Evolutionary conservation across 2,329 filamentous ascomycete species (phyloP).

Genomic region (Aspergillus amoenus): DNA sequence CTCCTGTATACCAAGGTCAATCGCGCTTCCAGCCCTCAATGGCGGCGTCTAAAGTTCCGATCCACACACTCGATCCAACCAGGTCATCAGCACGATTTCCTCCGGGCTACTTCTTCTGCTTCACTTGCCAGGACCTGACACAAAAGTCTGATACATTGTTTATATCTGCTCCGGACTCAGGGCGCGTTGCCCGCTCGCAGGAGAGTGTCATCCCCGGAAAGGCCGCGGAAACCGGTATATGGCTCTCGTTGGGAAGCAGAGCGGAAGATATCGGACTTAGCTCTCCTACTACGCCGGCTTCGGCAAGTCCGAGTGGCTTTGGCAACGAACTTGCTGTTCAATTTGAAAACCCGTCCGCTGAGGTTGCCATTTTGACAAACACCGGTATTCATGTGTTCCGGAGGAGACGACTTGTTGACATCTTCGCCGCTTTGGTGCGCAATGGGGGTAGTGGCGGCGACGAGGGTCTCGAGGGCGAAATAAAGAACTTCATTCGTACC

Average conservation of each 20-base stretch:
- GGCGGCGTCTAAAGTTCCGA: conserved; percentile 50
- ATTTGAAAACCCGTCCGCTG: conserved; percentile 77
- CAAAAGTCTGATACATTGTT: conserved; percentile 70
- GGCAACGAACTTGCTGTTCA: conserved; percentile 97
- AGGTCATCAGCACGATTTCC: conserved; percentile 59
- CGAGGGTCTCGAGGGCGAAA: conserved; percentile 76
- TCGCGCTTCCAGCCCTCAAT: conserved; percentile 35
- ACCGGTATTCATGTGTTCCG: conserved; percentile 85
- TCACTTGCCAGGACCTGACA: conserved; percentile 64
- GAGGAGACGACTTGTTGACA: conserved; percentile 81
- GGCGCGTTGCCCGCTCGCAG: conserved; percentile 65
- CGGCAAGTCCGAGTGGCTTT: conserved; percentile 70
- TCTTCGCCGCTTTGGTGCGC: conserved; percentile 80
- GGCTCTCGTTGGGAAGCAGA: conserved; percentile 71
- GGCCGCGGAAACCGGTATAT: conserved; percentile 78
- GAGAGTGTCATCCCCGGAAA: conserved; percentile 54
- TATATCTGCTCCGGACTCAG: conserved; percentile 82
- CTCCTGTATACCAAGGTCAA: conserved; percentile 25
- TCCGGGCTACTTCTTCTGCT: conserved; percentile 88
- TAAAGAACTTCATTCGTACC: conserved; percentile 77
- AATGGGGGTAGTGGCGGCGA: conserved; percentile 62
- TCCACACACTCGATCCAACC: conserved; percentile 43
- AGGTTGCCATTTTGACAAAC: conserved; percentile 89
- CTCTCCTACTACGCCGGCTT: conserved; percentile 69
- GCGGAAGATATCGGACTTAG: conserved; percentile 78